Conservation (phyloP, 192 early-diverging fungal genomes). For the Phycomyces blakesleeanus region DNA sequence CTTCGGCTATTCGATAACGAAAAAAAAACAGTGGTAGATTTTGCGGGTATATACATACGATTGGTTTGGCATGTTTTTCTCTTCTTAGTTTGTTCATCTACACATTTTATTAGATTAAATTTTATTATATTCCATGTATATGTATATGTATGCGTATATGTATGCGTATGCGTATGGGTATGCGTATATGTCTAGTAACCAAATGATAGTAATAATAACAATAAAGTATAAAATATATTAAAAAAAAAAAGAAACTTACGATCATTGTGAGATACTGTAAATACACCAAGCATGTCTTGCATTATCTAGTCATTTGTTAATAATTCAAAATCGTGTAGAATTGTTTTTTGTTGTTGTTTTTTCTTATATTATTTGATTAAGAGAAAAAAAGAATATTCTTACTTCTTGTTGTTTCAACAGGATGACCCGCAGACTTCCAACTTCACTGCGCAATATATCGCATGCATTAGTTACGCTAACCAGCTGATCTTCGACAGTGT, state of each 20-base stretch:
- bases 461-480: constrained; percentile 9
- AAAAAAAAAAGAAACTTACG: neutral
- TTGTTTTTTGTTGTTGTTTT: too few species aligned
- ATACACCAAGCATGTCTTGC: constrained; percentile 16
- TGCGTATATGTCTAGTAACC: too few species aligned
- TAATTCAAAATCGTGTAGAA: neutral
- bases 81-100: neutral
- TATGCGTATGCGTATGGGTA: too few species aligned
- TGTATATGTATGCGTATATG: too few species aligned
- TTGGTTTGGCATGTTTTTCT: neutral
- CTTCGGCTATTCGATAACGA: neutral
- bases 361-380: too few species aligned
- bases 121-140: neutral
- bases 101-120: neutral
- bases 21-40: neutral
- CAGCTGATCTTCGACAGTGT: constrained; percentile 24
- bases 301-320: constrained; percentile 13
- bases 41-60: neutral
- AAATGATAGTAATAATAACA: too few species aligned
- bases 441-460: constrained; percentile 6
- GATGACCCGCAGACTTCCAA: constrained; percentile 6
- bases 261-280: constrained; percentile 2
- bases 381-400: constrained; percentile 1
- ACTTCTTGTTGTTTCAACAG: constrained; percentile 22
- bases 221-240: too few species aligned